A percentile compares a stretch with the other conserved stretches of the same genome.
These are phyloP conservation scores for Lomentospora prolificans DNA, from an alignment of 2,329 filamentous ascomycete genomes.

Conservation along the genomic window DNA sequence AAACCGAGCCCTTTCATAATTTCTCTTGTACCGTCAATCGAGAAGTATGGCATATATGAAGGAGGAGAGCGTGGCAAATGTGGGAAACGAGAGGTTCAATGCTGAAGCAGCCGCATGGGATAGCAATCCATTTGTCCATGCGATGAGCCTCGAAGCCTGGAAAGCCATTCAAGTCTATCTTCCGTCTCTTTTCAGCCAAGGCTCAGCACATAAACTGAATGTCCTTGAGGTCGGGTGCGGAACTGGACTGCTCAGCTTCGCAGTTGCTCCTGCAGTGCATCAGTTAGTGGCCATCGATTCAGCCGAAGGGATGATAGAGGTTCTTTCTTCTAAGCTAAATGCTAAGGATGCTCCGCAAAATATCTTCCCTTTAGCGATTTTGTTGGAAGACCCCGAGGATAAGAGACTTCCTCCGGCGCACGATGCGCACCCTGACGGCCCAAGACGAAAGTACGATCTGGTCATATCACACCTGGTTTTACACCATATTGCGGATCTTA, in stretches of 20 bases:
- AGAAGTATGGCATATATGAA: too few species aligned
- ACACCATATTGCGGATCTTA: constrained; percentile 42
- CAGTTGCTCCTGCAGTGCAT: constrained; percentile 35
- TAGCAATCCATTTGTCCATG: constrained; percentile 38
- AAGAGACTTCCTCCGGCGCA: constrained; percentile 26
- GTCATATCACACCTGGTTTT: constrained; percentile 43
- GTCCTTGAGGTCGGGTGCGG: constrained; percentile 49
- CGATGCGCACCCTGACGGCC: constrained; percentile 16
- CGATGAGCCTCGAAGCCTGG: constrained; percentile 27
- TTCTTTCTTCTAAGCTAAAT: constrained; percentile 33
- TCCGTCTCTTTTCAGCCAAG: constrained; percentile 7
- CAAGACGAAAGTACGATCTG: constrained; percentile 36
- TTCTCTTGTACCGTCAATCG: too few species aligned
- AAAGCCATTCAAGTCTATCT: constrained; percentile 18
- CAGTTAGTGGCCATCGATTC: constrained; percentile 43
- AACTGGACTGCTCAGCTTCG: constrained; percentile 42
- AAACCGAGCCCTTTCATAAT: too few species aligned
- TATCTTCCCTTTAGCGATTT: constrained; percentile 32
- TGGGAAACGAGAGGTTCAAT: constrained; percentile 34
- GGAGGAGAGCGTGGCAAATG: too few species aligned
- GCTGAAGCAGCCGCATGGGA: constrained; percentile 45
- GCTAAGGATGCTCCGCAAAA: constrained; percentile 23
- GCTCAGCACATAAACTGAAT: constrained; percentile 15
- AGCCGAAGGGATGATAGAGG: constrained; percentile 43
- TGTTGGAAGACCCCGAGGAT: constrained; percentile 40